phyloP scores from a whole-genome alignment of 2,329 filamentous ascomycete genomes.

The Nigrograna mackinnonii region DNA sequence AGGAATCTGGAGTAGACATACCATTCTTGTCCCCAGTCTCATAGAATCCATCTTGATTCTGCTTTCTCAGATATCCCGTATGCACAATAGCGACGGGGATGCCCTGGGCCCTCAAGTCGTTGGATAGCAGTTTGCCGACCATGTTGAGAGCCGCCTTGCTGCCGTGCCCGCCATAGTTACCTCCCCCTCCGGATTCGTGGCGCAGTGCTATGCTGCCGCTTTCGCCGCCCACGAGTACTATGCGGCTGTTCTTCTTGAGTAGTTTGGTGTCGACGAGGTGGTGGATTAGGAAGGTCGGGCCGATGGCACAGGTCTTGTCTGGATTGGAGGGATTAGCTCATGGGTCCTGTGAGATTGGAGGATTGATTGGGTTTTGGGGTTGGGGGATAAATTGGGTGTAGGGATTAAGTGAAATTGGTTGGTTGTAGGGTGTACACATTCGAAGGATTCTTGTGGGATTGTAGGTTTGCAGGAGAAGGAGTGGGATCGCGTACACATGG shows the following conservation, averaged over 20 bases:
- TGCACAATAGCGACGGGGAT: constrained; percentile 68
- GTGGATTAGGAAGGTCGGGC: constrained; percentile 66
- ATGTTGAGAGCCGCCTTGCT: constrained; percentile 73
- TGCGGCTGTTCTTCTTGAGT: constrained; percentile 52
- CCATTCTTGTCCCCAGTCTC: constrained; percentile 54
- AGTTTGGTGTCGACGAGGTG: constrained; percentile 45
- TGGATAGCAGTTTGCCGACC: constrained; percentile 67
- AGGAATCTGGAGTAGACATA: constrained; percentile 54
- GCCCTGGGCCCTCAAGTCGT: constrained; percentile 65
- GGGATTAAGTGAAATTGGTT: no score
- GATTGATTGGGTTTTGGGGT: no score
- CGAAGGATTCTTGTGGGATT: background rate
- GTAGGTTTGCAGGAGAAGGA: constrained; percentile 54
- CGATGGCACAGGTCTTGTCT: constrained; percentile 52
- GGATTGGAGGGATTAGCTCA: no score
- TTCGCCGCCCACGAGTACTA: constrained; percentile 69
- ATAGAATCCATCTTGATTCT: constrained; percentile 68
- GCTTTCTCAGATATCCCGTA: constrained; percentile 71
- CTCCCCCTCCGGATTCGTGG: constrained; percentile 68
- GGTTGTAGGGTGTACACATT: background rate
- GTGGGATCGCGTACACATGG: constrained; percentile 63
- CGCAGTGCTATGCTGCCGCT: constrained; percentile 69
- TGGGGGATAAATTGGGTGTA: no score
- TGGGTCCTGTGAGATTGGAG: no score
- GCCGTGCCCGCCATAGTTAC: constrained; percentile 72